Conservation (phyloP, 805 yeast genomes). For the Metahyphopichia silvanorum region DNA sequence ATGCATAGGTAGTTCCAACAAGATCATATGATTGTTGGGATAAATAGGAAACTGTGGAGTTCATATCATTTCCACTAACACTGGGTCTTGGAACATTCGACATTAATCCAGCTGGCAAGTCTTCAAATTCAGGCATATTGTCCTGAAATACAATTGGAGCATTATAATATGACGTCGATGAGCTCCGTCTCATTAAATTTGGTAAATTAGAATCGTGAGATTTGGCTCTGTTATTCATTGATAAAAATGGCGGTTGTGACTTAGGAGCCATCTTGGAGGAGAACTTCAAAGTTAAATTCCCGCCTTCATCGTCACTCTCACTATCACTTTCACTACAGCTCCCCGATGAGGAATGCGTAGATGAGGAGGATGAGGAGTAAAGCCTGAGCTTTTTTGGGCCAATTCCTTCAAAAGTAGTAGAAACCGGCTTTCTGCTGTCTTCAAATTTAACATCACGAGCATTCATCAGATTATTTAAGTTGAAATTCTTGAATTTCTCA, state of each 20-base stretch:
- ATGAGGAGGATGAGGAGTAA: slow-evolving; percentile 8
- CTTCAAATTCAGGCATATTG: slow-evolving; percentile 34
- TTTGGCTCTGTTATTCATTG: slow-evolving; percentile 32
- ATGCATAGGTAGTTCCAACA: no score
- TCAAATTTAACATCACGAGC: slow-evolving; percentile 1
- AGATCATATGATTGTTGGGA: no score
- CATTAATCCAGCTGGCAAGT: slow-evolving; percentile 39
- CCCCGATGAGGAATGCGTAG: slow-evolving; percentile 9
- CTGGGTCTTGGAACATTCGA: slow-evolving; percentile 24
- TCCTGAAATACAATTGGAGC: slow-evolving; percentile 31
- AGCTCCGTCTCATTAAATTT: slow-evolving; percentile 13
- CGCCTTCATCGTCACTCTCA: slow-evolving; percentile 39
- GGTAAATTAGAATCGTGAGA: slow-evolving; percentile 43
- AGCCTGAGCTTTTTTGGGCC: slow-evolving; percentile 10
- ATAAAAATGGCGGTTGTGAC: slow-evolving; percentile 31
- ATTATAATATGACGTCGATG: slow-evolving; percentile 14
- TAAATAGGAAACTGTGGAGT: slow-evolving; percentile 18
- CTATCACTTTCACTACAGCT: slow-evolving; percentile 13
- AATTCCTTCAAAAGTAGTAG: slow-evolving; percentile 8
- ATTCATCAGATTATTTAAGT: slow-evolving; percentile 37
- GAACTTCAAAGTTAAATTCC: slow-evolving; percentile 44
- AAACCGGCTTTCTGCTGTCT: background rate
- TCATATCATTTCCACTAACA: slow-evolving; percentile 12
- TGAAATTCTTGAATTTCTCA: slow-evolving; percentile 34
- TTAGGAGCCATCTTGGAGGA: slow-evolving; percentile 35